Evolutionary conservation across 2,329 filamentous ascomycete genomes (phyloP).

Genomic region (Trichoderma sp.): DNA sequence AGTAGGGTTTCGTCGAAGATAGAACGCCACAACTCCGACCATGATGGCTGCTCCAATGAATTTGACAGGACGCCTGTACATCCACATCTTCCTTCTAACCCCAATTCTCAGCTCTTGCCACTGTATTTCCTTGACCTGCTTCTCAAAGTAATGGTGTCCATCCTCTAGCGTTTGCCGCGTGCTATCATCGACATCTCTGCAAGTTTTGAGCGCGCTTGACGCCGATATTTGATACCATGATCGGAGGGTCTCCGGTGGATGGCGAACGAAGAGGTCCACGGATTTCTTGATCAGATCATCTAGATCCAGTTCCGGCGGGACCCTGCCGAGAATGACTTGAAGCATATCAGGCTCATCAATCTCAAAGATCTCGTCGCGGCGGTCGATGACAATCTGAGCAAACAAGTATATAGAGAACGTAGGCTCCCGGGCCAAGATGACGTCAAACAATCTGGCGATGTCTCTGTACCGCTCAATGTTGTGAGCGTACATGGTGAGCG

Average conservation of each 20-base stretch:
- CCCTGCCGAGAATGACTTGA: slow-evolving; percentile 80
- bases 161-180: slow-evolving; percentile 59
- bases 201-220: slow-evolving; percentile 83
- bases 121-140: slow-evolving; percentile 69
- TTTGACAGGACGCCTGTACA: slow-evolving; percentile 62
- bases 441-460: slow-evolving; percentile 89
- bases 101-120: slow-evolving; percentile 53
- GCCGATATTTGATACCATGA: slow-evolving; percentile 71
- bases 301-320: slow-evolving; percentile 77
- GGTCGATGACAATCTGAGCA: slow-evolving; percentile 78
- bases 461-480: slow-evolving; percentile 87
- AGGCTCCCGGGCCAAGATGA: slow-evolving; percentile 82
- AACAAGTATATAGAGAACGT: slow-evolving; percentile 89
- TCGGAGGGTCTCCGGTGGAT: slow-evolving; percentile 71
- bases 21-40: slow-evolving; percentile 66
- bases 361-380: slow-evolving; percentile 80
- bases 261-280: slow-evolving; percentile 56
- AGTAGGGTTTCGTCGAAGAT: slow-evolving; percentile 52
- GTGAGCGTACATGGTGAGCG: slow-evolving; percentile 93
- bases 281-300: slow-evolving; percentile 72
- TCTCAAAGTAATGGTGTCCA: slow-evolving; percentile 64
- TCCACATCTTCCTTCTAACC: slow-evolving; percentile 47
- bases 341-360: slow-evolving; percentile 94
- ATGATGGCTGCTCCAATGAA: slow-evolving; percentile 62
- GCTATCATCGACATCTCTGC: slow-evolving; percentile 51